Evolutionary conservation across 1,284 basidiomycete genomes (phyloP).

Genomic region (Sporisorium sorghi): DNA sequence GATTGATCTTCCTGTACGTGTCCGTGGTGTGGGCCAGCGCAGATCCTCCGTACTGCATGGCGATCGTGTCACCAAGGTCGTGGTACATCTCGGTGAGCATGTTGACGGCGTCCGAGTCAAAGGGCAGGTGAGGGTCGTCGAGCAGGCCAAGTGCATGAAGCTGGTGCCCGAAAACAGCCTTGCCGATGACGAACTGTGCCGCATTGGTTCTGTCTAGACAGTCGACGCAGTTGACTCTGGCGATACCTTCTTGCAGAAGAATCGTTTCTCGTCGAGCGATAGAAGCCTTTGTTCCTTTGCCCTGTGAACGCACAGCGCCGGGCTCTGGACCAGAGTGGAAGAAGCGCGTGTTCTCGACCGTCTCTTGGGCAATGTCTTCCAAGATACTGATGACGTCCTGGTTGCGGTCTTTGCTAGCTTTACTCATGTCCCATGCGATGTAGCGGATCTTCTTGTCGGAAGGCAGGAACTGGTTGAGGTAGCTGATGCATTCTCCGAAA

Average conservation of each 20-base stretch:
- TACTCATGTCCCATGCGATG: constrained; percentile 89
- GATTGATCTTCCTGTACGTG: constrained; percentile 89
- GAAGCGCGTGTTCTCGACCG: constrained; percentile 89
- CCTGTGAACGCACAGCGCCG: constrained; percentile 18
- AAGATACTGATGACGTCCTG: constrained; percentile 96
- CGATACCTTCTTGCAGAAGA: constrained; percentile 88
- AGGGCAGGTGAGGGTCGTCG: constrained; percentile 83
- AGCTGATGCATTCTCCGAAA: constrained; percentile 90
- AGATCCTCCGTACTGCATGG: constrained; percentile 80
- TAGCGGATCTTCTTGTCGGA: constrained; percentile 83
- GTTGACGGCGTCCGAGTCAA: constrained; percentile 95
- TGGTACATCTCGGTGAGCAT: constrained; percentile 99
- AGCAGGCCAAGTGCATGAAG: constrained; percentile 85
- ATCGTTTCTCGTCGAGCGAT: constrained; percentile 71
- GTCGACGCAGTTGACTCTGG: constrained; percentile 76
- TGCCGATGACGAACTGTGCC: constrained; percentile 97
- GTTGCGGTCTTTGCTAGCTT: constrained; percentile 78
- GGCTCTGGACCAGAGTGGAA: constrained; percentile 78
- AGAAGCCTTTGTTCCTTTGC: not conserved
- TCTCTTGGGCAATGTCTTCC: constrained; percentile 94
- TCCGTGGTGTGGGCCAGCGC: constrained; percentile 97
- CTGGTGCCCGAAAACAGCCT: constrained; percentile 93
- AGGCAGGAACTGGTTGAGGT: constrained; percentile 95
- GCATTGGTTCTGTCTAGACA: constrained; percentile 95
- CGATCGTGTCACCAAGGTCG: constrained; percentile 76